Evolutionary conservation across 2,329 filamentous ascomycete species (phyloP), one percentile per base, ranked within the genome.

Genomic region (Cryphonectria radicalis): DNA sequence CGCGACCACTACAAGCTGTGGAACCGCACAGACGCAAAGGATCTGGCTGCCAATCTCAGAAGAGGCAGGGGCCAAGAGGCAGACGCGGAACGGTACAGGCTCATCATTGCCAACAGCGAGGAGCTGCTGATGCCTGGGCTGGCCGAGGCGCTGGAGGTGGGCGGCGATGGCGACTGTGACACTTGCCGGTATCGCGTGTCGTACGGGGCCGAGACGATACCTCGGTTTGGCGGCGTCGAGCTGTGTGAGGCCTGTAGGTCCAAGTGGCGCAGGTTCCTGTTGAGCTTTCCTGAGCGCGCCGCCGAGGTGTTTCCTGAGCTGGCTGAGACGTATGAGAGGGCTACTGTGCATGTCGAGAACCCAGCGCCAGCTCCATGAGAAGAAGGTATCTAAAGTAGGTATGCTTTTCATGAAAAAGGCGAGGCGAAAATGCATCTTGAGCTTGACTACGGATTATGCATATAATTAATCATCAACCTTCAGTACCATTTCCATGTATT

Each of bases 1-100:
- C 71, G 76, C 14, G 57, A 69, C n/a, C 73, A 79, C 64, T 66
- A 75, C 59, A 80, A 81, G 76, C 77, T 80, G 14, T 81, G 78
- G 78, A 76, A 80, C 68, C 76, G 78, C 11, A 37, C 66, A 4
- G 68, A 70, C 32, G 68, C 59, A 14, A 35, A 35, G 8, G 28
- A 28, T 10, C 11, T 25, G 32, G 22, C 46, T 1, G 43, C n/a
- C 3, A 37, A 2, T 2, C 28, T 11, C 4, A 46, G 43, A 4
- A 46, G 43, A 2, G 17, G 14, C 43, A 46, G 14, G 0, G 17
- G 43, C 43, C 14, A 19, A 46, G 17, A 46, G 50, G 14, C 53
- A 1, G 63, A 59, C 28, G 13, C 22, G 37, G 63, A 70, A n/a
- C 70, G 71, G 14, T 76, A 75, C 42, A 17, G 17, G 19, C 53